Base-by-base conservation (phyloP, 2,329 filamentous ascomycete species). In the Paramyrothecium sp. region DNA sequence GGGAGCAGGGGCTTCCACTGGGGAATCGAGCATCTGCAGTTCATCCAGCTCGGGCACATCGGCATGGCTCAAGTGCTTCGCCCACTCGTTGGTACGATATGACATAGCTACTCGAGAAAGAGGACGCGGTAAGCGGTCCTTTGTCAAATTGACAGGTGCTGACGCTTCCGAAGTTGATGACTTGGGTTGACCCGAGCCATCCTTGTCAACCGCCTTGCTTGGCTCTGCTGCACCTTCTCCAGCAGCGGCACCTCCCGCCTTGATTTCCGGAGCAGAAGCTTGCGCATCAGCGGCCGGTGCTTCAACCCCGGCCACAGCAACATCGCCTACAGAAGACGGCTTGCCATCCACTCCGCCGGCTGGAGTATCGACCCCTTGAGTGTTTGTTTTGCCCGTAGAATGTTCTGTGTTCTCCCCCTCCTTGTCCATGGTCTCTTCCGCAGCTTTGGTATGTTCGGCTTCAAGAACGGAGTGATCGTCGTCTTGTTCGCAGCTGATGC, bases 61-160 rank as follows among this genome's bases (percentile, higher is more conserved):
- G 7, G 94, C 92, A 47, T 83, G 78, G 61, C 87, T 86, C 12
- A 97, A 80, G 71, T 97, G 92, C 71, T 97, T 97, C 0, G 92
- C 92, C 94, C 94, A 98, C 74, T 98, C 94, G 62, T 96, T 96
- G 2, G 92, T 97, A 57, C 94, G 86, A 69, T 95, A 96, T 0
- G 89, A 90, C 70, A 91, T 78, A 2, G 92, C 89, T 10, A 96
- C 84, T 59, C 85, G 88, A 1, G 92, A 95, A 34, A 92, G 73
- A 13, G 86, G 85, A n/a, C 81, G 77, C 1, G 91, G 90, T 11
- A 96, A 80, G 12, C 80, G 80, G 3, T 86, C 85, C 60, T 81
- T 82, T 5, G 82, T 86, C 58, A 89, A 71, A 51, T 75, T 83
- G 17, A 72, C 73, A 8, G 75, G 71, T 16, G 75, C 73, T 2